A percentile compares a stretch with the other conserved stretches of the same genome.
Evolutionary conservation across 345 rosid genomes (phyloP).

Genomic region (Melaleuca alternifolia): DNA sequence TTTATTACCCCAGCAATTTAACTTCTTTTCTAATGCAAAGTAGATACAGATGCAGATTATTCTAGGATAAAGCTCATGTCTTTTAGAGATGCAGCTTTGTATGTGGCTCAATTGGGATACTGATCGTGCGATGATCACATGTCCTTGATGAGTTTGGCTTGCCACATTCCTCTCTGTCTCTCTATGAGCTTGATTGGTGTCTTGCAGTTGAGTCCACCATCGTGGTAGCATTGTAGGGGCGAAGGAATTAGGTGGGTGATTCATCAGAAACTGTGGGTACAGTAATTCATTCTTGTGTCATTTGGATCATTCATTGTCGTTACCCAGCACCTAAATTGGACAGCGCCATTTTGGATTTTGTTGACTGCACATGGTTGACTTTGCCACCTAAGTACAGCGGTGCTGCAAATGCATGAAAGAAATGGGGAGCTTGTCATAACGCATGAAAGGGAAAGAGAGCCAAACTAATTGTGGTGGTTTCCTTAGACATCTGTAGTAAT

Average conservation of each 20-base stretch:
- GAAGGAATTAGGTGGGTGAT: not conserved
- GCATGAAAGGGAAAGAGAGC: not conserved
- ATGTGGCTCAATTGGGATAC: not conserved
- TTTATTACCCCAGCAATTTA: not conserved
- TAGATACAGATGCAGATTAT: not conserved
- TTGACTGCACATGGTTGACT: not conserved
- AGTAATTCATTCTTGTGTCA: not conserved
- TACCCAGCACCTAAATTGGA: not conserved
- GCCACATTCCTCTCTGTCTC: not conserved
- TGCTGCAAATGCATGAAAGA: not conserved
- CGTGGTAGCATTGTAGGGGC: not conserved
- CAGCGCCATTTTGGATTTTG: not conserved
- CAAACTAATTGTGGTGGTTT: not conserved
- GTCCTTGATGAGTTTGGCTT: constrained; percentile 3
- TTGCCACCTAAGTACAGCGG: not conserved
- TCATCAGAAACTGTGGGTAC: not conserved
- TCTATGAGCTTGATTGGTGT: not conserved
- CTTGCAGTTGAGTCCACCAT: not conserved
- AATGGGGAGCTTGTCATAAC: no score
- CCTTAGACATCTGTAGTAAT: not conserved
- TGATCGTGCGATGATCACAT: not conserved
- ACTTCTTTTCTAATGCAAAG: not conserved
- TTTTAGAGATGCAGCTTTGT: not conserved
- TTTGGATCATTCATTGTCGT: not conserved
- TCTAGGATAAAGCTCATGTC: not conserved